Evolutionary conservation across 2,329 filamentous ascomycete genomes (phyloP).

Genomic region (Xylariomycetidae sp.): DNA sequence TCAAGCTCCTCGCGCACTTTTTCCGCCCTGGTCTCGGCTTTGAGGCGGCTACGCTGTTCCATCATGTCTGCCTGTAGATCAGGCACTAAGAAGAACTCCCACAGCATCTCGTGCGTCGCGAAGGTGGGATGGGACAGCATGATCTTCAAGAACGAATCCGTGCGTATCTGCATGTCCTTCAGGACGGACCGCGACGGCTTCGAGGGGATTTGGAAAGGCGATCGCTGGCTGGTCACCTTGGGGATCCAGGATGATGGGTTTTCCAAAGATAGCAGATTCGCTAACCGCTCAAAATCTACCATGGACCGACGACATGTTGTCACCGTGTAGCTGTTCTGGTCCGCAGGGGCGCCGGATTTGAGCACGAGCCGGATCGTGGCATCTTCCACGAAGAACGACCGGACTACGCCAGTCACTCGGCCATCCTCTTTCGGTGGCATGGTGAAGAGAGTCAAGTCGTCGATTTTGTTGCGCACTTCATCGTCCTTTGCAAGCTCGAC

Average conservation of each 20-base stretch:
- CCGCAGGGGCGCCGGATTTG: conserved; percentile 86
- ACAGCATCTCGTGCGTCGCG: conserved; percentile 91
- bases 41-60: conserved; percentile 78
- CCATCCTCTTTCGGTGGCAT: conserved; percentile 65
- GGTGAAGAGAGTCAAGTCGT: conserved; percentile 83
- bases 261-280: conserved; percentile 75
- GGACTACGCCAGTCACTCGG: conserved; percentile 84
- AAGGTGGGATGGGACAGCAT: conserved; percentile 88
- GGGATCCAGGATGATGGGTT: conserved; percentile 96
- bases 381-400: conserved; percentile 96
- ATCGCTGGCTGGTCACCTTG: conserved; percentile 67
- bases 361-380: conserved; percentile 87
- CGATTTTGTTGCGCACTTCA: conserved; percentile 91
- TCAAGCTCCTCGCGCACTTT: conserved; percentile 84
- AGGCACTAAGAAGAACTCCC: conserved; percentile 97
- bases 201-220: conserved; percentile 88
- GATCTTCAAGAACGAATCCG: conserved; percentile 84
- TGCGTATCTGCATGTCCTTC: conserved; percentile 77
- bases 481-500: conserved; percentile 97
- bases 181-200: conserved; percentile 83
- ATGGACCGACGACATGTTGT: conserved; percentile 88
- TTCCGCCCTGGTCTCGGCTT: conserved; percentile 76
- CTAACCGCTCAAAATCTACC: conserved; percentile 84
- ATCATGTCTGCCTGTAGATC: conserved; percentile 89
- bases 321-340: conserved; percentile 78